Conservation (phyloP, 495 filamentous ascomycete species). For the Astrothelium subdiscretum region DNA sequence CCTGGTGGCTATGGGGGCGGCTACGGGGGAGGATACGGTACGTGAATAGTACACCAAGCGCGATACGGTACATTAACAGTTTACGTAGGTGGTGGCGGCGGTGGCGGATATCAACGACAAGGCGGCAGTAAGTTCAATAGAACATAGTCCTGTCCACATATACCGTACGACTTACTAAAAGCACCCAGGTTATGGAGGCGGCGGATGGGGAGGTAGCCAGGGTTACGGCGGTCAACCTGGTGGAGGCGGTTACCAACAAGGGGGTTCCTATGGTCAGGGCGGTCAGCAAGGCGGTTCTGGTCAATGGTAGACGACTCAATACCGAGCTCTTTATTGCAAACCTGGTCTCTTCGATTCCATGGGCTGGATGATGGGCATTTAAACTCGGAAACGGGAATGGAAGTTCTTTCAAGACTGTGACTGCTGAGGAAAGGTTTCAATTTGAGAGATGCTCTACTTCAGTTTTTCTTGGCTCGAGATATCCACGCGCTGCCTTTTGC, state of each 20-base stretch:
- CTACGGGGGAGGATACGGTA: conserved; percentile 21
- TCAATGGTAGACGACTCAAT: background rate
- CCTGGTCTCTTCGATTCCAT: background rate
- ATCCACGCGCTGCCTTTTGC: background rate
- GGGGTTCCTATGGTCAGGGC: conserved; percentile 1
- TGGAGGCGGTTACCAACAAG: conserved; percentile 10
- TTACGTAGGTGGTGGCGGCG: conserved; percentile 1
- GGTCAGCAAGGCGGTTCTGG: background rate
- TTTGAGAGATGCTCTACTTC: background rate
- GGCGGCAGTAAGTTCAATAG: conserved; percentile 4
- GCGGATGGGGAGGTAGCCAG: conserved; percentile 12
- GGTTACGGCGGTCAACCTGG: conserved; percentile 13
- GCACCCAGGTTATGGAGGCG: conserved; percentile 1
- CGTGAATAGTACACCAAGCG: background rate
- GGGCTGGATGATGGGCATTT: background rate
- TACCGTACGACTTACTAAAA: background rate
- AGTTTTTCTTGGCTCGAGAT: background rate
- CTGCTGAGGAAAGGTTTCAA: background rate
- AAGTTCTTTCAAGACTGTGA: background rate
- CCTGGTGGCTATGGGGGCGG: conserved; percentile 17
- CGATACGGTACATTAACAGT: background rate
- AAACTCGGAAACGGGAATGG: background rate
- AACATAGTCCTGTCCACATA: background rate
- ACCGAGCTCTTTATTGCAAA: background rate
- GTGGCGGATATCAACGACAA: conserved; percentile 9